Conservation (phyloP, 495 filamentous ascomycete genomes). For the Penicillium cataractarum region DNA sequence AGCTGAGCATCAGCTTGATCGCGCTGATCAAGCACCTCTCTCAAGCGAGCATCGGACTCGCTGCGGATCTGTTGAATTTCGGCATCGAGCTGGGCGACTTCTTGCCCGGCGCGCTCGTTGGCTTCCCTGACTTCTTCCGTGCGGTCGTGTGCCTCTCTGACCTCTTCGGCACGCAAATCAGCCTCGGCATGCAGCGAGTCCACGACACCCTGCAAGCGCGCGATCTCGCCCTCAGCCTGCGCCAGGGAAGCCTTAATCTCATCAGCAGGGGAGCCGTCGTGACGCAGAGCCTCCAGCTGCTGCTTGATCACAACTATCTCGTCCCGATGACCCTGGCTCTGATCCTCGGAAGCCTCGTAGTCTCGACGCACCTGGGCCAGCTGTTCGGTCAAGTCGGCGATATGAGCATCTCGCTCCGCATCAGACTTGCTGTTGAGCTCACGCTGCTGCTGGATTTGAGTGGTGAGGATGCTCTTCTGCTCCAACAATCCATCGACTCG, state of each 20-base stretch:
- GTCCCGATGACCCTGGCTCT: slow-evolving; percentile 42
- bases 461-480: slow-evolving; percentile 80
- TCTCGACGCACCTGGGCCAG: slow-evolving; percentile 46
- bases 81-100: slow-evolving; percentile 41
- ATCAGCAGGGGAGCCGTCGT: slow-evolving; percentile 30
- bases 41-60: slow-evolving; percentile 38
- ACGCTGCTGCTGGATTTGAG: slow-evolving; percentile 90
- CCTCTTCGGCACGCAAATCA: slow-evolving; percentile 36
- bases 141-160: slow-evolving; percentile 46
- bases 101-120: slow-evolving; percentile 28
- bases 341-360: slow-evolving; percentile 42
- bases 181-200: slow-evolving; percentile 35
- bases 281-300: slow-evolving; percentile 51
- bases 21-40: slow-evolving; percentile 31
- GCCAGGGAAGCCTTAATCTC: slow-evolving; percentile 45
- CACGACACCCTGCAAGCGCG: slow-evolving; percentile 35
- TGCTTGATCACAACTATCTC: slow-evolving; percentile 48
- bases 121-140: slow-evolving; percentile 26
- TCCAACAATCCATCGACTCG: slow-evolving; percentile 65
- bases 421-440: slow-evolving; percentile 76
- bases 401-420: slow-evolving; percentile 57
- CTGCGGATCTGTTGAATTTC: slow-evolving; percentile 42
- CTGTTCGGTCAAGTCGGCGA: slow-evolving; percentile 55
- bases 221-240: slow-evolving; percentile 56
- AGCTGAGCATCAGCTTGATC: slow-evolving; percentile 31